These are phyloP conservation scores for Diddensiella santjacobensis DNA, from an alignment of 805 yeast species.

Conservation along the genomic window DNA sequence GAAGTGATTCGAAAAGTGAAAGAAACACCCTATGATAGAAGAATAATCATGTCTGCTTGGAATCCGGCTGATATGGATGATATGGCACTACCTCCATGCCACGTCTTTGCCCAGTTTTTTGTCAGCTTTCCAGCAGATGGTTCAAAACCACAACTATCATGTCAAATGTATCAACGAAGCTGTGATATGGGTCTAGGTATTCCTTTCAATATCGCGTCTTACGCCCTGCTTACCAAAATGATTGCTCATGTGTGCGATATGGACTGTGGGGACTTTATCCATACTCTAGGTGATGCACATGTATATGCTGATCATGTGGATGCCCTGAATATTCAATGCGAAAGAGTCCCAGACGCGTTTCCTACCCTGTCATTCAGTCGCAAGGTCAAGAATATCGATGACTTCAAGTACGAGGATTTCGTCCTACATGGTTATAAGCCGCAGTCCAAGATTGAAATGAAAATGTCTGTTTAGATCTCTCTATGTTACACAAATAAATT, in stretches of 20 bases:
- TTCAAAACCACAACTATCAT: slow-evolving; percentile 57
- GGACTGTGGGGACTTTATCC: slow-evolving; percentile 94
- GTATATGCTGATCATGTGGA: slow-evolving; percentile 91
- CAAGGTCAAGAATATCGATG: slow-evolving; percentile 71
- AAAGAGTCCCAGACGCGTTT: slow-evolving; percentile 70
- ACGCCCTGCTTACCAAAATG: slow-evolving; percentile 89
- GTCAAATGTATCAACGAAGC: slow-evolving; percentile 92
- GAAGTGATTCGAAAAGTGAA: slow-evolving; percentile 76
- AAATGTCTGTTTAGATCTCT: slow-evolving; percentile 78
- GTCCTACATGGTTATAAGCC: slow-evolving; percentile 78
- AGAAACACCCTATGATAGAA: slow-evolving; percentile 87
- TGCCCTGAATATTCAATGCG: slow-evolving; percentile 76
- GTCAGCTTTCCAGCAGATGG: slow-evolving; percentile 69
- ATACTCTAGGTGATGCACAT: slow-evolving; percentile 96
- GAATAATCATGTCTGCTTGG: slow-evolving; percentile 97
- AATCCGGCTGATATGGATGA: slow-evolving; percentile 90
- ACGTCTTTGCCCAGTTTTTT: slow-evolving; percentile 91
- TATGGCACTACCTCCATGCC: slow-evolving; percentile 99
- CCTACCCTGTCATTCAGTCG: slow-evolving; percentile 75
- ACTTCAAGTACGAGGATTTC: slow-evolving; percentile 84
- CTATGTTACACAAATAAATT: background rate
- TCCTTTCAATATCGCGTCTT: slow-evolving; percentile 96
- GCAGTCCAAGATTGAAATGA: slow-evolving; percentile 82
- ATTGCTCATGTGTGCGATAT: slow-evolving; percentile 92
- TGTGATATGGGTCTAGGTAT: slow-evolving; percentile 99